Base-by-base conservation (phyloP, 1,139 yeast genomes). In the Suhomyces wounanorum region DNA sequence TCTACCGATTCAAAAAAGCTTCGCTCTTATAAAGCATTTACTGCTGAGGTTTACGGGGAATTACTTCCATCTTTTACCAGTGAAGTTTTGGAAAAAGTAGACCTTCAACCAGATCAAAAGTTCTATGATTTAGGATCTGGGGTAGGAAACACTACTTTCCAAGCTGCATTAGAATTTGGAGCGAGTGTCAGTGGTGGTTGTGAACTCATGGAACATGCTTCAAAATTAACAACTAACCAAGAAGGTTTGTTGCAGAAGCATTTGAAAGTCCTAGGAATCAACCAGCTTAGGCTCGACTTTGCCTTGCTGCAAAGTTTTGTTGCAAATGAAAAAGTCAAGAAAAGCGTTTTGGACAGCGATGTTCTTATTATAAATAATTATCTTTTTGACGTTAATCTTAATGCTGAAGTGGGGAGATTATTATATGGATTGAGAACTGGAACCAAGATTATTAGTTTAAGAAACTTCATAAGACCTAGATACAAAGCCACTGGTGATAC, bases 91-190 rank as follows among this genome's bases (percentile, higher is more conserved):
- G 73, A 80, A 4, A 82, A 88, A 61, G 87, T 91, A 40, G 77
- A 75, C 1, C 71, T 90, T 46, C 67, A 70, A 33, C 77, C 84
- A 1, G 67, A 68, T 1, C 81, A 82, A 47, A 79, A 76, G 23
- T 91, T 90, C 62, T 84, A 91, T 54, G 97, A 89, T 67, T 73
- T 92, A 37, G 98, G 97, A 0, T 89, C 96, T 0, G 97, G 97
- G 6, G 97, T 92, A 4, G 98, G 97, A 0, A 91, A 91, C 63
- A 89, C 97, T 49, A 87, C 89, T 0, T 78, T 91, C 47, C 97
- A 91, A 66, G 96, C 97, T 0, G 91, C 97, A 0, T 69, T 91
- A 28, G 96, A 91, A 61, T 84, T 83, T 65, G 96, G 97, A 0
- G 89, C 92, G 52, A 74, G 75, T 47, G 59, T 65, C 7, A 85